Conservation (phyloP, 192 early-diverging fungal genomes). For the Jimgerdemannia flammicorona region DNA sequence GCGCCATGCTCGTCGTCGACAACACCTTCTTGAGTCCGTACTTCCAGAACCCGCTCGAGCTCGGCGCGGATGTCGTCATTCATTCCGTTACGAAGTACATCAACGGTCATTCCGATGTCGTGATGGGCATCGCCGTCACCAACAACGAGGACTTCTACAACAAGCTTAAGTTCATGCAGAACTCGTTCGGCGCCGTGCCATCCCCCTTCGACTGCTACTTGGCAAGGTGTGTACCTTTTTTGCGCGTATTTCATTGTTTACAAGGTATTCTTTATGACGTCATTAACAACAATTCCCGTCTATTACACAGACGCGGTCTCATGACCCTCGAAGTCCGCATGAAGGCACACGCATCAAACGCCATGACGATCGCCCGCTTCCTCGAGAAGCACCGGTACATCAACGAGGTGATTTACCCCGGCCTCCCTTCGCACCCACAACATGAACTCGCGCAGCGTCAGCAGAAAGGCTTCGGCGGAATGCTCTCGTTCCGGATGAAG, state of each 20-base stretch:
- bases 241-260: background rate
- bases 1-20: slow-evolving; percentile 71
- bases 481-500: slow-evolving; percentile 93
- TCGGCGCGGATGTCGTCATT: slow-evolving; percentile 97
- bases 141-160: slow-evolving; percentile 67
- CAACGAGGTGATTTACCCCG: slow-evolving; percentile 90
- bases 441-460: slow-evolving; percentile 89
- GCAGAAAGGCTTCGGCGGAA: slow-evolving; percentile 91
- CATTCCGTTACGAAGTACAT: slow-evolving; percentile 99
- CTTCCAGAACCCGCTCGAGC: slow-evolving; percentile 84
- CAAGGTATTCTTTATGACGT: background rate
- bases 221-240: slow-evolving; percentile 48
- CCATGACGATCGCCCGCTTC: slow-evolving; percentile 75
- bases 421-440: slow-evolving; percentile 85
- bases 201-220: slow-evolving; percentile 96
- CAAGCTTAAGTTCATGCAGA: slow-evolving; percentile 90
- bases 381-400: slow-evolving; percentile 71
- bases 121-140: slow-evolving; percentile 93
- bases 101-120: slow-evolving; percentile 98
- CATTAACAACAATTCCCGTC: background rate
- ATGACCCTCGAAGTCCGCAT: slow-evolving; percentile 97
- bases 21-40: slow-evolving; percentile 88
- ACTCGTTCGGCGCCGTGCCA: slow-evolving; percentile 95
- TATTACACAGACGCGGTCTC: slow-evolving; percentile 60
- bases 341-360: slow-evolving; percentile 85